Percentiles rank a stretch among this genome's conserved stretches.
Evolutionary conservation across 805 yeast genomes (phyloP).

Genomic region (Zygoascus bituminiphila): DNA sequence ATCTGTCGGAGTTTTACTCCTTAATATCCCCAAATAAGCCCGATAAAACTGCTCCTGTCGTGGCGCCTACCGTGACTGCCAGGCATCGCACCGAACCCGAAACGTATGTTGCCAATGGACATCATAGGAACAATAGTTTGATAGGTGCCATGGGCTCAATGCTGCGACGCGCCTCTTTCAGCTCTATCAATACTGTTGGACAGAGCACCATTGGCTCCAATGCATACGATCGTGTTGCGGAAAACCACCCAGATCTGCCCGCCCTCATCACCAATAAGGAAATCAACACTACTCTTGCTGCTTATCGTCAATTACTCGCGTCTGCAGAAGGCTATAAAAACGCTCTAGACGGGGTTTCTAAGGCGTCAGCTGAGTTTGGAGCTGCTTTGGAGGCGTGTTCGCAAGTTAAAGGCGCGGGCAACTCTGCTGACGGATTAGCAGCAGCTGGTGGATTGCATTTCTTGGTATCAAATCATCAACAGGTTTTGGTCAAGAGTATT

Average conservation of each 20-base stretch:
- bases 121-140: neutral
- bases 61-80: neutral
- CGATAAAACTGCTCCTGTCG: neutral
- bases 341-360: slow-evolving; percentile 41
- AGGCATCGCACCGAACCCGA: neutral
- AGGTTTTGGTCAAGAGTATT: slow-evolving; percentile 55
- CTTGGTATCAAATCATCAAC: slow-evolving; percentile 68
- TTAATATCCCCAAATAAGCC: slow-evolving; percentile 33
- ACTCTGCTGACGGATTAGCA: slow-evolving; percentile 53
- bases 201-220: slow-evolving; percentile 4
- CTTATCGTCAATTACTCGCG: slow-evolving; percentile 40
- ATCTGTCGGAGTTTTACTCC: slow-evolving; percentile 48
- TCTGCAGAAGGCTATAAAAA: slow-evolving; percentile 41
- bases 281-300: slow-evolving; percentile 40
- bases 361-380: slow-evolving; percentile 66
- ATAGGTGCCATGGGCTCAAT: slow-evolving; percentile 3
- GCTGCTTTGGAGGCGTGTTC: slow-evolving; percentile 58
- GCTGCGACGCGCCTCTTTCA: slow-evolving; percentile 1
- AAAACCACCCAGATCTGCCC: slow-evolving; percentile 42
- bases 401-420: slow-evolving; percentile 52
- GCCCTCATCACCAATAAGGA: slow-evolving; percentile 54
- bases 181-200: slow-evolving; percentile 2
- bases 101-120: neutral
- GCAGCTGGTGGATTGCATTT: slow-evolving; percentile 72
- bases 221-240: slow-evolving; percentile 19